phyloP scores from a whole-genome alignment of 495 filamentous ascomycete species.

The Podospora tetraspora region DNA sequence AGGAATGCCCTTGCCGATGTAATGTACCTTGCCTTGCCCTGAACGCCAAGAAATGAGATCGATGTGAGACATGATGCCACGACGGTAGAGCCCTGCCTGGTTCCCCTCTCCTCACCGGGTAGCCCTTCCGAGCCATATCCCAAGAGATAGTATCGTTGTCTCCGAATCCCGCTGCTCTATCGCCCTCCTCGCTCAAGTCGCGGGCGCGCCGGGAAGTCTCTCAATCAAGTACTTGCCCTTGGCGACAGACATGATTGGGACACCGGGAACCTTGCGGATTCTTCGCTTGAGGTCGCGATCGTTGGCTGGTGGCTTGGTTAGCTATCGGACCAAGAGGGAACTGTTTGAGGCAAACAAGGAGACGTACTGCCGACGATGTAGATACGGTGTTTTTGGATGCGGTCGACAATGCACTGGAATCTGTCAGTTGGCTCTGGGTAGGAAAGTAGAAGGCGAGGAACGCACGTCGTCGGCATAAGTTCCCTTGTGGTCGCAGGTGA shows the following conservation, averaged over 20 bases:
- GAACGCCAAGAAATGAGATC: neutral
- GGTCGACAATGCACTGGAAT: conserved; percentile 69
- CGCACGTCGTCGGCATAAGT: conserved; percentile 80
- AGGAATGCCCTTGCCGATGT: neutral
- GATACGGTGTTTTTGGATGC: conserved; percentile 68
- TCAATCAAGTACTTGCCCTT: conserved; percentile 90
- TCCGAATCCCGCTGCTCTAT: neutral
- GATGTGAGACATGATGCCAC: neutral
- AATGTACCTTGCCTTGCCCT: neutral
- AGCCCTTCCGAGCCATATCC: neutral
- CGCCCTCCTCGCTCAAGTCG: conserved; percentile 16
- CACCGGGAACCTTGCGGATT: conserved; percentile 67
- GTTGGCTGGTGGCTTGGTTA: conserved; percentile 54
- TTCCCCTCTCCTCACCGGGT: neutral
- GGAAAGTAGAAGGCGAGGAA: neutral
- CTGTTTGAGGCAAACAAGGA: neutral
- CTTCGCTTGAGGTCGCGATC: conserved; percentile 77
- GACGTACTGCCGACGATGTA: conserved; percentile 65
- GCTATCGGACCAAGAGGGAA: too few species aligned
- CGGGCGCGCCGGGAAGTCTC: conserved; percentile 73
- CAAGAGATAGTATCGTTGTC: neutral
- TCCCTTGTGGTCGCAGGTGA: conserved; percentile 84
- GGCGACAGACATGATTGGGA: conserved; percentile 57
- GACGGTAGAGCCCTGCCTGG: neutral
- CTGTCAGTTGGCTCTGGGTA: conserved; percentile 5